phyloP scores from a whole-genome alignment of 805 yeast genomes.

The Kregervanrija fluxuum region DNA sequence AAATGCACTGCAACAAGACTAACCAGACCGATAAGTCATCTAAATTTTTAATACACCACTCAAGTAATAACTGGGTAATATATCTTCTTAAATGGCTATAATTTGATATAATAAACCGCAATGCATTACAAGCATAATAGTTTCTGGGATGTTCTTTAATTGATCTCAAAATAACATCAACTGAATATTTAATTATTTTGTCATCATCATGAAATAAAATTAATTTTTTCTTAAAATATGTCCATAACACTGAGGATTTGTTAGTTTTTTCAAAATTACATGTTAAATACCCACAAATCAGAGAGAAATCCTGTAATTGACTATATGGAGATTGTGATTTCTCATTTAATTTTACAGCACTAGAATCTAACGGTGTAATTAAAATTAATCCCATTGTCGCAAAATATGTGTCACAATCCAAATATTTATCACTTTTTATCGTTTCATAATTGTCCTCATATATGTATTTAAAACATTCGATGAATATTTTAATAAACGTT shows the following conservation, averaged over 20 bases:
- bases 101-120: slow-evolving; percentile 16
- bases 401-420: slow-evolving; percentile 1
- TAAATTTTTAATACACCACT: slow-evolving; percentile 1
- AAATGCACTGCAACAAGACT: slow-evolving; percentile 9
- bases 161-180: slow-evolving; percentile 25
- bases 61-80: no score
- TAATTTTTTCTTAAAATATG: slow-evolving; percentile 14
- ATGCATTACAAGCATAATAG: slow-evolving; percentile 41
- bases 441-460: not conserved
- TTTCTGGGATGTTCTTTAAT: slow-evolving; percentile 35
- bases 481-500: slow-evolving; percentile 11
- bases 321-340: no score
- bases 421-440: not conserved
- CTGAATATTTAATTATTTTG: not conserved
- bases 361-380: slow-evolving; percentile 24
- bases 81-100: no score
- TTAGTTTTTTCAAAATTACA: slow-evolving; percentile 24
- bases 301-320: not conserved
- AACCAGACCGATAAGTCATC: slow-evolving; percentile 21
- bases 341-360: slow-evolving; percentile 13
- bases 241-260: slow-evolving; percentile 30
- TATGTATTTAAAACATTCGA: slow-evolving; percentile 12
- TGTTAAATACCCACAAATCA: slow-evolving; percentile 14
- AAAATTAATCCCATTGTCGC: slow-evolving; percentile 21
- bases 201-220: not conserved